A percentile compares a stretch with the other conserved stretches of the same genome.
Conservation (phyloP, 768 basidiomycete genomes). For the Candolleomyces aberdarensis region DNA sequence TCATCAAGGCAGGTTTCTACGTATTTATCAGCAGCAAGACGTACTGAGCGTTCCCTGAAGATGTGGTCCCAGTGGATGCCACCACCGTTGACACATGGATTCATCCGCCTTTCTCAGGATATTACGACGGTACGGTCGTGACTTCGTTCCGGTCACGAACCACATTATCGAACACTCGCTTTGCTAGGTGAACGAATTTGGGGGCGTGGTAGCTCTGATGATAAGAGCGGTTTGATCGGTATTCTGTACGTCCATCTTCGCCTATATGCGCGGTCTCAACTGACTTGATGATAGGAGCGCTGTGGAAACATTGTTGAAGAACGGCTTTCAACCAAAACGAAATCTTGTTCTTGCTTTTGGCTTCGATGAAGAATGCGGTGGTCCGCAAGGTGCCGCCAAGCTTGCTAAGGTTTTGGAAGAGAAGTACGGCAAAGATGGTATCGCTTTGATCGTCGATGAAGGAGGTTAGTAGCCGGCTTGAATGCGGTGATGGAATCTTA, state of each 20-base stretch:
- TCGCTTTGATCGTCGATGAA: slow-evolving; percentile 85
- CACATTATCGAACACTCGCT: neutral
- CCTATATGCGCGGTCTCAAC: neutral
- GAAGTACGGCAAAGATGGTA: slow-evolving; percentile 66
- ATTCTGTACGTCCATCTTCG: slow-evolving; percentile 43
- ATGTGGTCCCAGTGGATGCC: slow-evolving; percentile 67
- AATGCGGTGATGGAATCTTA: neutral
- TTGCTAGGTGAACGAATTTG: slow-evolving; percentile 51
- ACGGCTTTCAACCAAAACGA: slow-evolving; percentile 62
- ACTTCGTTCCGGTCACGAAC: neutral
- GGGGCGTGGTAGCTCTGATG: slow-evolving; percentile 74
- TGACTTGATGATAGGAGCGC: slow-evolving; percentile 36
- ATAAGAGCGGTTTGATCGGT: slow-evolving; percentile 74
- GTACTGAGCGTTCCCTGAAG: slow-evolving; percentile 26
- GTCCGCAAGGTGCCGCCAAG: slow-evolving; percentile 50
- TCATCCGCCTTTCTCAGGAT: slow-evolving; percentile 61
- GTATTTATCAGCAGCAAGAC: neutral
- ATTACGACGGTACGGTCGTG: slow-evolving; percentile 46
- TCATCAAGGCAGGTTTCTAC: slow-evolving; percentile 50
- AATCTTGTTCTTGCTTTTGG: slow-evolving; percentile 64
- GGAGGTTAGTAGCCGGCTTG: slow-evolving; percentile 50
- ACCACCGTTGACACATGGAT: slow-evolving; percentile 55
- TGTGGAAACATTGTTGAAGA: slow-evolving; percentile 61
- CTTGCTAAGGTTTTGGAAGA: slow-evolving; percentile 48
- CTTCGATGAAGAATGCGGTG: slow-evolving; percentile 74